A percentile compares a stretch with the other conserved stretches of the same genome.
Conservation (phyloP, 805 yeast species). For the Priceomyces fermenticarens region DNA sequence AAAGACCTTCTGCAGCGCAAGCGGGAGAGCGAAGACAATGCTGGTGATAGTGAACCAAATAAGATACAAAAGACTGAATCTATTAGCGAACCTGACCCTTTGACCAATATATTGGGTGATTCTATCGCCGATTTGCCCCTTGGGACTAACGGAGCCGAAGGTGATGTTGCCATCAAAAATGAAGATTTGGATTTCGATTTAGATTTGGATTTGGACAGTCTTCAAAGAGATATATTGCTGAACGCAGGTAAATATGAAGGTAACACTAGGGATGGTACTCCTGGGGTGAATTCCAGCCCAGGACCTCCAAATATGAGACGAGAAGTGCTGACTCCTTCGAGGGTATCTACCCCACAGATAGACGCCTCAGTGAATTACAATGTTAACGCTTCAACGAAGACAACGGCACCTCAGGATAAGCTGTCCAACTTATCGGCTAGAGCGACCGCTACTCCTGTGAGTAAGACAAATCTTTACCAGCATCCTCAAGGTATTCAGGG, state of each 20-base stretch:
- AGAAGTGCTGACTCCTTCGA: not conserved
- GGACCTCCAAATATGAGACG: no score
- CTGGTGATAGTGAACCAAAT: constrained; percentile 3
- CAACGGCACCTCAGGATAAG: not conserved
- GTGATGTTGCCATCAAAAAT: not conserved
- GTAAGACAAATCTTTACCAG: constrained; percentile 9
- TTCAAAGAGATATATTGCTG: constrained; percentile 17
- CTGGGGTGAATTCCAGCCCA: not conserved
- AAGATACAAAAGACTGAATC: constrained; percentile 11
- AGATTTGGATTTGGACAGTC: constrained; percentile 18
- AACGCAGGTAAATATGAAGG: not conserved
- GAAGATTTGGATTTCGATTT: constrained; percentile 2
- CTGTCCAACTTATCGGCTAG: not conserved
- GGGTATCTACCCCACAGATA: not conserved
- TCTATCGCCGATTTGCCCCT: constrained; percentile 14
- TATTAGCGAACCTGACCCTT: constrained; percentile 13
- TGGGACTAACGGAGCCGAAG: not conserved
- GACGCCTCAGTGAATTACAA: not conserved
- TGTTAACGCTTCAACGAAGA: not conserved
- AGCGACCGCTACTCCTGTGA: constrained; percentile 2
- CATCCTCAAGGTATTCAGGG: constrained; percentile 13
- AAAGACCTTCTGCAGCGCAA: constrained; percentile 3
- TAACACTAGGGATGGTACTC: constrained; percentile 1
- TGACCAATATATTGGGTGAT: constrained; percentile 22
- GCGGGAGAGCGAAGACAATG: constrained; percentile 4